phyloP scores from a whole-genome alignment of 345 rosid species.

The Combretum micranthum region DNA sequence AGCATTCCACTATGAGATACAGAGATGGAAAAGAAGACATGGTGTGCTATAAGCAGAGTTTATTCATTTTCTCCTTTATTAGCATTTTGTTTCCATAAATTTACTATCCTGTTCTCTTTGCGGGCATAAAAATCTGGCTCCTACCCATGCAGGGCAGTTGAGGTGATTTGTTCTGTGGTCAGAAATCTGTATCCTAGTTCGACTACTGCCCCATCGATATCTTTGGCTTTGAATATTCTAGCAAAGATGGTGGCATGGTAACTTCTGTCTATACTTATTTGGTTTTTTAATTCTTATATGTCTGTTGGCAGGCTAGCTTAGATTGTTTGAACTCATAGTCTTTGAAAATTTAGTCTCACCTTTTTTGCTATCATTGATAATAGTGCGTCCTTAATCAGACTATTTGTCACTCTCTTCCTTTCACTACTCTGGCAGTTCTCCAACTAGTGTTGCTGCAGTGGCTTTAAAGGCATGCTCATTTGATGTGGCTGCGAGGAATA shows the following conservation, averaged over 20 bases:
- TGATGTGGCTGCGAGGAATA: conserved; percentile 46
- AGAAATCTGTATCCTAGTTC: conserved; percentile 52
- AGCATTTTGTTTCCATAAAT: neutral
- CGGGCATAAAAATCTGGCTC: conserved; percentile 11
- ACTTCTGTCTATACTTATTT: conserved; percentile 5
- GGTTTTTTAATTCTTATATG: conserved; percentile 1
- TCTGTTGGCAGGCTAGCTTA: neutral
- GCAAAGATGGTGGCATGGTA: conserved; percentile 78
- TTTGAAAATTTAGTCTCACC: neutral
- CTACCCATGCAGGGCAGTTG: conserved; percentile 58
- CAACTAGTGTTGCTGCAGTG: conserved; percentile 56
- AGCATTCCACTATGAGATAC: conserved; percentile 29
- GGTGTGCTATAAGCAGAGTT: conserved; percentile 33
- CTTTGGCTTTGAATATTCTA: conserved; percentile 65
- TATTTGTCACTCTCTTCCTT: neutral
- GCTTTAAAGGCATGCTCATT: conserved; percentile 56
- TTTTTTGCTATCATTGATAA: too few relatives aligned
- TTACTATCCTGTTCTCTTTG: neutral
- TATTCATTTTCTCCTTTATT: conserved; percentile 5
- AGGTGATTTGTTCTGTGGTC: conserved; percentile 57
- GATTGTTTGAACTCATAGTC: neutral
- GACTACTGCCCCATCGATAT: conserved; percentile 52
- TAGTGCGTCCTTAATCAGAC: neutral
- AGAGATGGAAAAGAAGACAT: conserved; percentile 46
- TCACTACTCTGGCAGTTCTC: conserved; percentile 44